These are phyloP conservation scores for Paramecium caudatum DNA, from an alignment of 73 alveolate genomes.

Conservation along the genomic window DNA sequence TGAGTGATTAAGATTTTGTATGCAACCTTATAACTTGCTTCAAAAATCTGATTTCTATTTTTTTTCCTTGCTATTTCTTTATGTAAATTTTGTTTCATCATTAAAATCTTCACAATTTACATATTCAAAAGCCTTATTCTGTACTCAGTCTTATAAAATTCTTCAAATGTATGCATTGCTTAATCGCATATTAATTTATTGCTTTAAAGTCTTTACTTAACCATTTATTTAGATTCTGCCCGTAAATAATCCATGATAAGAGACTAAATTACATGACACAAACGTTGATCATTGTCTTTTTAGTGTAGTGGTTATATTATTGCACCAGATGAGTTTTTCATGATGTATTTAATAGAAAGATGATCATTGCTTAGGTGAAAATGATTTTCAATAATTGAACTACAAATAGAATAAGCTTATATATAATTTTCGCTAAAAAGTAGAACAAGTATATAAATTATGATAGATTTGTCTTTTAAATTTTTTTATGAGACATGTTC, in stretches of 20 bases:
- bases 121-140: not conserved
- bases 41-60: too few relatives aligned
- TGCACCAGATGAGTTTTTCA: slow-evolving; percentile 4
- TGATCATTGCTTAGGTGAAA: not conserved
- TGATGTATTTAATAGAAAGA: not conserved
- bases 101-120: not conserved
- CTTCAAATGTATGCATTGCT: not conserved
- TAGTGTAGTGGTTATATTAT: not conserved
- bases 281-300: not conserved
- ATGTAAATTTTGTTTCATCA: too few relatives aligned
- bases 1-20: not conserved
- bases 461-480: too few relatives aligned
- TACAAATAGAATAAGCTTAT: not conserved
- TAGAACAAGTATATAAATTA: too few relatives aligned
- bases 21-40: not conserved
- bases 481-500: not conserved
- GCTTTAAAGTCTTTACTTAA: not conserved
- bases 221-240: not conserved
- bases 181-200: not conserved
- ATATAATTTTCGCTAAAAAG: not conserved
- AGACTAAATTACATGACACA: not conserved
- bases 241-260: too few relatives aligned
- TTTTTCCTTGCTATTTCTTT: too few relatives aligned
- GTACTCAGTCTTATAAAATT: not conserved
- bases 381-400: not conserved